Base-by-base conservation (phyloP, 108 stramenopile species). In the Discostella stelligeroides region DNA sequence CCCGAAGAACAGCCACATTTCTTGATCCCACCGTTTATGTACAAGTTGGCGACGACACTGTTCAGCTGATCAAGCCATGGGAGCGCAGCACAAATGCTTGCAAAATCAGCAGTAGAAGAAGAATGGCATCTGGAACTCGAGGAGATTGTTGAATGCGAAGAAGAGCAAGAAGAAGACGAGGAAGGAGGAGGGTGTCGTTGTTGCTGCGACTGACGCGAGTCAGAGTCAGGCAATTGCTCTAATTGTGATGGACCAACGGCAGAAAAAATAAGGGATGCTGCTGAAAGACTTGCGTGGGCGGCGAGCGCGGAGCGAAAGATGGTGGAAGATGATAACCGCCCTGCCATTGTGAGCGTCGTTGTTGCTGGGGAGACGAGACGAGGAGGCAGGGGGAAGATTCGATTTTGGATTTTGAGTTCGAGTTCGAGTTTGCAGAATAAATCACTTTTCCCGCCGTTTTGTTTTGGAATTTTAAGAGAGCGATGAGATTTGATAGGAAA, bases 21-120 rank as follows among this genome's bases (percentile, higher is more conserved):
- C 24, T 47, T 6, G 37, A 37, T 39, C 2, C 64, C 76, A 10
- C 69, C 42, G 20, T 48, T 64, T 10, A 59, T 51, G 41, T 78
- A 78, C 64, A 78, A 65, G 57, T 28, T 43, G 20, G 68, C 61
- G 17, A 77, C 56, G 21, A 68, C 63, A 17, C 55, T 65, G 24
- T 77, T 62, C 0, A 77, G 64, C 21, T 70, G 61, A 63, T 77
- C 76, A 7, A 77, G 43, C 76, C 76, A 77, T n/a, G 76, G 76
- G 0, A 77, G 63, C 13, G 76, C 60, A 1, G 72, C 29, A 28
- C 51, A 58, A 6, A 63, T 42, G 21, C 20, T 25, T 4, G 20
- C 34, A 18, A 34, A 56, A 29, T 43, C 40, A n/a, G n/a, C n/a
- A n/a, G n/a, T n/a, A n/a, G n/a, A n/a, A n/a, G n/a, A n/a, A n/a